Base-by-base conservation (phyloP, 164 flowering plant genomes). In the Echeveria elegans region DNA sequence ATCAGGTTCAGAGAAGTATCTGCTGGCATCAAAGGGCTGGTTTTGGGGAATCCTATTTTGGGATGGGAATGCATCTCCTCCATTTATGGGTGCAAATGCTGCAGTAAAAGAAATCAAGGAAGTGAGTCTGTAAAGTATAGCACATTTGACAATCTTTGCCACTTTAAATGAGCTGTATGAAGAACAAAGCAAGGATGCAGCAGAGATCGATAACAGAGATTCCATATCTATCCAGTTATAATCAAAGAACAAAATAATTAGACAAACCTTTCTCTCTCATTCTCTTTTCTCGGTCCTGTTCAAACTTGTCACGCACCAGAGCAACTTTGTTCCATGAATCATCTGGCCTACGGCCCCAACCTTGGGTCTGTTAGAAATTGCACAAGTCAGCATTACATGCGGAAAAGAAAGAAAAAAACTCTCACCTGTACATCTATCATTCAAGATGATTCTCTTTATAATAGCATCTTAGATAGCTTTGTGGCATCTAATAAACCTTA, bases 61-160 rank as follows among this genome's bases (percentile, higher is more conserved):
- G 26, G 38, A 68, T 21, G 71, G 75, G 29, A 47, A 70, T 43
- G 72, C 66, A 65, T 64, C 53, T 64, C 68, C 83, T 37, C 79
- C 78, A 63, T 73, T 76, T 89, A 88, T 85, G 19, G 97, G 97
- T 23, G 94, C 94, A 81, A 90, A 88, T 64, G 97, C 90, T 90
- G 88, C 82, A 80, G 68, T 1, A 64, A 43, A 43, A 7, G 32
- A 41, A 37, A 67, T 47, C 53, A 50, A 53, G 69, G 9, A 64
- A n/a, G 47, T 36, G 24, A 56, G 30, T 26, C 21, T 34, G 29
- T n/a, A n/a, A 12, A 32, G 53, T 9, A 12, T 18, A 12, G 37
- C 3, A 3, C 37, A 43, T 15, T 43, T 43, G 47, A 16, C 3
- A 43, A 41, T 9, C n/a, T 6, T 52, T 38, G 29, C 14, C 43